Percentiles rank a stretch among this genome's conserved stretches.
Evolutionary conservation across 306 rosid genomes (phyloP).

Genomic region (Quercus berberidifolia): DNA sequence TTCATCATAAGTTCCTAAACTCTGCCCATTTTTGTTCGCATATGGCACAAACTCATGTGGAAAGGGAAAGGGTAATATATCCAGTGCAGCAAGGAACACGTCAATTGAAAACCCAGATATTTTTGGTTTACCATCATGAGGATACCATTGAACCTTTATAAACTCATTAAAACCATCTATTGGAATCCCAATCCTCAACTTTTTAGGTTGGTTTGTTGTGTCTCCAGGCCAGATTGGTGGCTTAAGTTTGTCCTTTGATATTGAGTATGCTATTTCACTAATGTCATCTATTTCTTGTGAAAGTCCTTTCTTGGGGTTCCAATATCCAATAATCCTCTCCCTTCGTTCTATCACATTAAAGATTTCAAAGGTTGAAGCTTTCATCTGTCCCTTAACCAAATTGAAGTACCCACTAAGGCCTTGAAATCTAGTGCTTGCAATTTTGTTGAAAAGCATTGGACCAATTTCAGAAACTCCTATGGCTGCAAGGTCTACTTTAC

Average conservation of each 20-base stretch:
- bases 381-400: constrained; percentile 27
- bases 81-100: constrained; percentile 16
- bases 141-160: constrained; percentile 4
- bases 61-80: constrained; percentile 24
- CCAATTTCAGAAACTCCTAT: constrained; percentile 9
- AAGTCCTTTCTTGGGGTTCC: constrained; percentile 15
- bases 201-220: constrained; percentile 11
- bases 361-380: constrained; percentile 19
- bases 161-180: constrained; percentile 16
- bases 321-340: constrained; percentile 30
- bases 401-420: constrained; percentile 25
- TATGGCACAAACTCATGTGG: constrained; percentile 18
- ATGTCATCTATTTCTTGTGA: background rate
- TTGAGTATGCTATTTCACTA: background rate
- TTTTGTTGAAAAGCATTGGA: background rate
- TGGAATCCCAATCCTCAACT: constrained; percentile 32
- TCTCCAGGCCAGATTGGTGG: constrained; percentile 41
- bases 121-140: background rate
- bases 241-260: background rate
- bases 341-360: constrained; percentile 21
- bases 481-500: background rate
- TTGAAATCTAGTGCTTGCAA: background rate
- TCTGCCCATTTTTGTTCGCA: background rate
- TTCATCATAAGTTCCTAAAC: constrained; percentile 10
- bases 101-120: constrained; percentile 29